Percentiles rank a stretch among this genome's conserved stretches.
Evolutionary conservation across 352 stramenopile genomes (phyloP).

Genomic region (Phytophthora palmivora): DNA sequence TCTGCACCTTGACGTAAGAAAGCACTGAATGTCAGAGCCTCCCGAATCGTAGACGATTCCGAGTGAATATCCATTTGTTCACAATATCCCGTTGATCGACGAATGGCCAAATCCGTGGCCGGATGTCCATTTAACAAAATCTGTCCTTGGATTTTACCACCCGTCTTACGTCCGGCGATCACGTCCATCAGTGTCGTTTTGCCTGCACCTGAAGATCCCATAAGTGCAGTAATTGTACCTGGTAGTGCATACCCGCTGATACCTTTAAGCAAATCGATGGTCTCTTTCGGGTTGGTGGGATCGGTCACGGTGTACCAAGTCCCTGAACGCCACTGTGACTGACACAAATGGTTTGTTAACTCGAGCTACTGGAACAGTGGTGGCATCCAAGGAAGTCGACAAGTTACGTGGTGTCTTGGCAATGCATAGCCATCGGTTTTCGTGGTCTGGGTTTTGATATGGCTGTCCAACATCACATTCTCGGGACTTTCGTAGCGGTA

Average conservation of each 20-base stretch:
- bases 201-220: constrained; percentile 24
- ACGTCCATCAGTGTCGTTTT: constrained; percentile 32
- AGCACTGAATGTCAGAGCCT: constrained; percentile 21
- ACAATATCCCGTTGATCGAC: constrained; percentile 20
- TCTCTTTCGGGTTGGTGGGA: constrained; percentile 7
- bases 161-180: constrained; percentile 24
- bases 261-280: constrained; percentile 23
- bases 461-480: constrained; percentile 7
- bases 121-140: constrained; percentile 20
- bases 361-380: background rate
- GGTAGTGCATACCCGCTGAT: constrained; percentile 19
- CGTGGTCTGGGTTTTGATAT: background rate
- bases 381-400: background rate
- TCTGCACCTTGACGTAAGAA: constrained; percentile 18
- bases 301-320: constrained; percentile 25
- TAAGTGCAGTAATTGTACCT: constrained; percentile 24
- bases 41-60: constrained; percentile 18
- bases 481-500: constrained; percentile 26
- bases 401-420: constrained; percentile 4
- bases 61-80: constrained; percentile 28
- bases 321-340: constrained; percentile 20
- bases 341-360: constrained; percentile 8
- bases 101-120: constrained; percentile 16
- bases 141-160: constrained; percentile 16
- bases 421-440: constrained; percentile 11